These are phyloP conservation scores for Trichoderma sp. DNA, from an alignment of 2,329 filamentous ascomycete species.

Conservation along the genomic window DNA sequence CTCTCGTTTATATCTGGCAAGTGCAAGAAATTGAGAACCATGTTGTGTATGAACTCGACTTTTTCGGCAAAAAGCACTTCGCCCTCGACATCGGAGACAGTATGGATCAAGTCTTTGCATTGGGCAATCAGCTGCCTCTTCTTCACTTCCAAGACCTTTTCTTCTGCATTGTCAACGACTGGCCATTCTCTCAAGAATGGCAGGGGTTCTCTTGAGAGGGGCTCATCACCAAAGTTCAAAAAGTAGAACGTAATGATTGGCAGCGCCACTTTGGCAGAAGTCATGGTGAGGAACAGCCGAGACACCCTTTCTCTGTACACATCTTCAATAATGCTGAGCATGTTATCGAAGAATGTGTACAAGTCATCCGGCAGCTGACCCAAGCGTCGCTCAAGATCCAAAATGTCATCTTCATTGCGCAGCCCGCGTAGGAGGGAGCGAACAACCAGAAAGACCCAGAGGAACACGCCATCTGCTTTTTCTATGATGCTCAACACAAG, in stretches of 20 bases:
- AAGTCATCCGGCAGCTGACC: slow-evolving; percentile 25
- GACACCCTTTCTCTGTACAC: slow-evolving; percentile 3
- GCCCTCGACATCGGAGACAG: background rate
- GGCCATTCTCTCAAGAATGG: slow-evolving; percentile 6
- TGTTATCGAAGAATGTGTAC: slow-evolving; percentile 21
- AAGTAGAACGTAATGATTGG: slow-evolving; percentile 19
- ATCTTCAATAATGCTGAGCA: slow-evolving; percentile 12
- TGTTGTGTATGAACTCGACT: slow-evolving; percentile 18
- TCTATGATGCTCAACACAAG: slow-evolving; percentile 15
- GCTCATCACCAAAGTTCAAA: background rate
- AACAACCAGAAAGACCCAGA: slow-evolving; percentile 30
- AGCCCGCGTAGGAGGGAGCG: slow-evolving; percentile 18
- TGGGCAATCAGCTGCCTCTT: slow-evolving; percentile 8
- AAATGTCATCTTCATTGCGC: background rate
- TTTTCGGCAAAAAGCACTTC: slow-evolving; percentile 4
- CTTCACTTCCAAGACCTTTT: background rate
- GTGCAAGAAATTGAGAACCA: slow-evolving; percentile 9
- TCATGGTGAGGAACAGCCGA: slow-evolving; percentile 17
- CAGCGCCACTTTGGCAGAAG: background rate
- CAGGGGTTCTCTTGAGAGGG: background rate
- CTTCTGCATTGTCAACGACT: background rate
- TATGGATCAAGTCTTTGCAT: slow-evolving; percentile 8
- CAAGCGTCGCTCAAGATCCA: slow-evolving; percentile 17
- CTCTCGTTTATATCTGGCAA: slow-evolving; percentile 1
- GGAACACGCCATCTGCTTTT: slow-evolving; percentile 28